Conservation (phyloP, 176 grass and related monocot genomes). For the Carex pumila region DNA sequence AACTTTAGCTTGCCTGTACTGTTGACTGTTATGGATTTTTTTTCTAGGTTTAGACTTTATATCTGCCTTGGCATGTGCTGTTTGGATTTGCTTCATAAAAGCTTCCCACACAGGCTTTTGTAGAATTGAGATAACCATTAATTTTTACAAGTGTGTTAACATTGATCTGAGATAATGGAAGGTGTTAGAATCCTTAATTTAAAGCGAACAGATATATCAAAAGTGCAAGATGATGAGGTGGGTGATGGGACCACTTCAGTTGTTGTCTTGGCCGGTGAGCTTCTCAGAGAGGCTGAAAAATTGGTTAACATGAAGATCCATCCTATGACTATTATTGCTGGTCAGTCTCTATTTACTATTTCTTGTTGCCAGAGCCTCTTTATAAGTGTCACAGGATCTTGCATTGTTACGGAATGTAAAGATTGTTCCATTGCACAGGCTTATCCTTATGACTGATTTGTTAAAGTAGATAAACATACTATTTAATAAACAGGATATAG, state of each 20-base stretch:
- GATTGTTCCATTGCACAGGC: neutral
- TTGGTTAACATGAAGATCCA: conserved; percentile 88
- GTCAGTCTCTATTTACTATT: conserved; percentile 22
- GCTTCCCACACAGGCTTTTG: neutral
- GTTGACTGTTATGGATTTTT: neutral
- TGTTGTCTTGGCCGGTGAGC: conserved; percentile 90
- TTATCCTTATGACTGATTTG: neutral
- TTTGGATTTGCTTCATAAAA: neutral
- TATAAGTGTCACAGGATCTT: neutral
- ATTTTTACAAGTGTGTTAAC: neutral
- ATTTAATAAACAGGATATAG: conserved; percentile 48
- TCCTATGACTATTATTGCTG: conserved; percentile 97
- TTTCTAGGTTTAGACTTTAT: neutral
- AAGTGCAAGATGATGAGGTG: conserved; percentile 99
- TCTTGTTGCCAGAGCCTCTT: neutral
- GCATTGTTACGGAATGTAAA: neutral
- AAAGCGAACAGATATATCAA: conserved; percentile 70
- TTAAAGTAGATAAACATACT: neutral
- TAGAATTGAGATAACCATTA: neutral
- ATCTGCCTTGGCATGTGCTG: neutral
- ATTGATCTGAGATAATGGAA: conserved; percentile 1
- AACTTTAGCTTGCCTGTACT: neutral
- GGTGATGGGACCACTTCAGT: conserved; percentile 97
- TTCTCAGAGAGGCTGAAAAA: conserved; percentile 84
- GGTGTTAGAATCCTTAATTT: neutral